Evolutionary conservation across 2,329 filamentous ascomycete species (phyloP), one percentile per base, ranked within the genome.

Genomic region (Botrytis hyacinthi): DNA sequence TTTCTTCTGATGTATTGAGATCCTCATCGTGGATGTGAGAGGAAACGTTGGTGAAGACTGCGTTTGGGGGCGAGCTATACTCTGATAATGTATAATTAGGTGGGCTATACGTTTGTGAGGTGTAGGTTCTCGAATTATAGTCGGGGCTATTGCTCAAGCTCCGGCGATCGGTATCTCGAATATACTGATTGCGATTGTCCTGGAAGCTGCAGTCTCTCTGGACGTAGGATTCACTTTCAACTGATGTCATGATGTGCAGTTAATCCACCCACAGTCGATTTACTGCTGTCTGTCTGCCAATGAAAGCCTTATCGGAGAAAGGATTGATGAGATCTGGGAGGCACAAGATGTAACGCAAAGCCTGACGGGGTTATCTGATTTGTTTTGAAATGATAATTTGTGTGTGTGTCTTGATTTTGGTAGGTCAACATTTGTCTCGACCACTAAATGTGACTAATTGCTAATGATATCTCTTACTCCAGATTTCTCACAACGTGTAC

Each of bases 191-290:
- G 26, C 37, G 35, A 62, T n/a, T 37, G 2, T 62, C 60, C 14
- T 62, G 22, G 35, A 62, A 62, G 60, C 60, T 40, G 26, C 60
- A n/a, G 60, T 62, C 26, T n/a, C 60, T 62, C 12, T 62, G 60
- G 37, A 40, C 35, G 60, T 40, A 62, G 14, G 22, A 40, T 40
- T n/a, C 37, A n/a, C 32, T 62, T 40, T n/a, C 26, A 40, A 40
- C 12, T 4, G 35, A 40, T 4, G 60, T n/a, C 60, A 62, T 62
- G 22, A 40, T 62, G 35, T 62, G 26, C 9, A 18, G 14, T 26
- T 16, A 40, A 26, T 16, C 22, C 35, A 9, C 35, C 10, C 12
- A 40, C 12, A 61, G 40, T 37, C 32, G 6, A 37, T 61, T n/a
- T 61, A 22, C 22, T 61, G 12, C 35, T 40, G 35, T 22, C 22